Evolutionary conservation across 2,329 filamentous ascomycete genomes (phyloP).

Genomic region (Tolypocladium sp.): DNA sequence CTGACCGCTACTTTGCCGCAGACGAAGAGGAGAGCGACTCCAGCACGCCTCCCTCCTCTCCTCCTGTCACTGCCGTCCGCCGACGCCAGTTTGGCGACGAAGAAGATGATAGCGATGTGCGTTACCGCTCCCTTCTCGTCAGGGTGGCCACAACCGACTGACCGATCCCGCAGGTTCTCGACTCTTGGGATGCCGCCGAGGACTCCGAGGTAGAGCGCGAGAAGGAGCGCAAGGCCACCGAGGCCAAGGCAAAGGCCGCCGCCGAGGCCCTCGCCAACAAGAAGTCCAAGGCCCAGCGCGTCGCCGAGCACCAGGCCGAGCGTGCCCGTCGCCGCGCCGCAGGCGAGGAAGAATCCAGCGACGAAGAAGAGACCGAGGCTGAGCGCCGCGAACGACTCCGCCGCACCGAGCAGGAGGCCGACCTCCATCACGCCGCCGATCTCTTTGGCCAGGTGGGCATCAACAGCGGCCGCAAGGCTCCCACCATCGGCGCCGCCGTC

Average conservation of each 20-base stretch:
- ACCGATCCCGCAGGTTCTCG: conserved; percentile 57
- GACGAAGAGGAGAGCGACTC: conserved; percentile 32
- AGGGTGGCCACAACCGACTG: background rate
- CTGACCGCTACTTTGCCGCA: conserved; percentile 14
- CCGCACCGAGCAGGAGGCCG: conserved; percentile 74
- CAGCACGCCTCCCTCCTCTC: conserved; percentile 24
- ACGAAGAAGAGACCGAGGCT: conserved; percentile 66
- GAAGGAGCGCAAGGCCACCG: conserved; percentile 80
- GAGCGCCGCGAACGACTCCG: conserved; percentile 65
- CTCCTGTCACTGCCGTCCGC: conserved; percentile 28
- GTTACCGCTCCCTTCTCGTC: conserved; percentile 12
- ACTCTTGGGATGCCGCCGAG: conserved; percentile 94
- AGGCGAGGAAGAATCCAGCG: conserved; percentile 47
- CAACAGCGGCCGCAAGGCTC: conserved; percentile 55
- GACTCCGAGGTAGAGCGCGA: conserved; percentile 95
- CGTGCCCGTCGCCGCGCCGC: conserved; percentile 43
- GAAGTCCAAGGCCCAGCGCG: conserved; percentile 79
- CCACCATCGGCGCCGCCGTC: conserved; percentile 55
- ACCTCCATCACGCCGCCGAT: conserved; percentile 83
- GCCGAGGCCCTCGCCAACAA: conserved; percentile 82
- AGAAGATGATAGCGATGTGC: conserved; percentile 74
- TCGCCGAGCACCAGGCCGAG: conserved; percentile 66
- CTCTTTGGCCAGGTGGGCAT: conserved; percentile 74
- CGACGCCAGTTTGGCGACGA: conserved; percentile 78
- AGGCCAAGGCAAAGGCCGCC: conserved; percentile 81